A percentile compares a stretch with the other conserved stretches of the same genome.
phyloP scores from a whole-genome alignment of 495 filamentous ascomycete genomes.

The Penicillium waksmanii region DNA sequence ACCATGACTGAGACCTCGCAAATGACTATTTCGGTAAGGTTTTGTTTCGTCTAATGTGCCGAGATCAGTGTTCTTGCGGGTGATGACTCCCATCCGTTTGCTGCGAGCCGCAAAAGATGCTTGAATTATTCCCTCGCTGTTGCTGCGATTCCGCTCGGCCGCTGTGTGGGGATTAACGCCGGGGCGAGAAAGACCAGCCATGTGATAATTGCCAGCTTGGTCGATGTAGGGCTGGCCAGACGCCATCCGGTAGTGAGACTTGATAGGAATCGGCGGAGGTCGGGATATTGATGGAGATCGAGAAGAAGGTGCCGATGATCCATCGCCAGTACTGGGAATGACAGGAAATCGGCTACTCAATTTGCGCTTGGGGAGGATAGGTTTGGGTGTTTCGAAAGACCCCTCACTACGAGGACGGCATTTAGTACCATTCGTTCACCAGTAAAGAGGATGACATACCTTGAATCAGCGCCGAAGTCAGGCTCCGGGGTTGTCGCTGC shows the following conservation, averaged over 20 bases:
- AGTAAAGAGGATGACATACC: constrained; percentile 49
- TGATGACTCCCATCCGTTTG: constrained; percentile 85
- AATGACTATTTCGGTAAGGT: constrained; percentile 75
- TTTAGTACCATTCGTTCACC: constrained; percentile 5
- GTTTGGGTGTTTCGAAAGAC: constrained; percentile 71
- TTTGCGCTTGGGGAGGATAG: constrained; percentile 72
- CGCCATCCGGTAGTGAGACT: constrained; percentile 77
- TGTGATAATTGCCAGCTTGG: constrained; percentile 57
- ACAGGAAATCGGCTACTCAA: constrained; percentile 83
- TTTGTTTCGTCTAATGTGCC: constrained; percentile 75
- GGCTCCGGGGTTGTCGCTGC: constrained; percentile 54
- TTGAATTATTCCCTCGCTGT: constrained; percentile 81
- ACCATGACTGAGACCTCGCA: constrained; percentile 79
- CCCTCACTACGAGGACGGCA: constrained; percentile 45
- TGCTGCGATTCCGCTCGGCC: constrained; percentile 85
- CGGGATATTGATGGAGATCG: constrained; percentile 68
- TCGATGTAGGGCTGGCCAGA: constrained; percentile 57
- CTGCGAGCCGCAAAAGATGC: constrained; percentile 57
- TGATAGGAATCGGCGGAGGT: constrained; percentile 71
- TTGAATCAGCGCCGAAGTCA: constrained; percentile 68
- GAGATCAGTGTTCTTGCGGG: constrained; percentile 72
- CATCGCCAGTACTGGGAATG: constrained; percentile 64
- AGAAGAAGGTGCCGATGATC: constrained; percentile 46
- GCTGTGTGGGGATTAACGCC: constrained; percentile 65
- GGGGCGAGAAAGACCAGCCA: constrained; percentile 64